phyloP scores from a whole-genome alignment of 257 asterid species.

The Henckelia pumila region DNA sequence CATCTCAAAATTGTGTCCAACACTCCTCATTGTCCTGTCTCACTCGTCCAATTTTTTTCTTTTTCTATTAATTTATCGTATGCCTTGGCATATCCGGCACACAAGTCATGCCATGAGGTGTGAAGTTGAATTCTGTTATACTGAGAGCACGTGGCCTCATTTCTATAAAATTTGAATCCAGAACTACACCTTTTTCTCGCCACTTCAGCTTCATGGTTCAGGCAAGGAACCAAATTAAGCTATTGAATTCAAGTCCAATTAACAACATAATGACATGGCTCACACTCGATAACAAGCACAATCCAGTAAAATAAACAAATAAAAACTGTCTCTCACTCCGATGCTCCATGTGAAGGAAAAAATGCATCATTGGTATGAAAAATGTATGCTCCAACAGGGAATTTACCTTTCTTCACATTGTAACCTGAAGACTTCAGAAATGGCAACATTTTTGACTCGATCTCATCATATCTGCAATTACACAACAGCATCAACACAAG shows the following conservation, averaged over 20 bases:
- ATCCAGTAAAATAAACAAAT: too few relatives aligned
- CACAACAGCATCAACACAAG: constrained; percentile 20
- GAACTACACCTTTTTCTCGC: background rate
- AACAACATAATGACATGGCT: background rate
- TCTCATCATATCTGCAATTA: constrained; percentile 80
- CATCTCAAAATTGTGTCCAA: background rate
- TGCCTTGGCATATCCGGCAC: background rate
- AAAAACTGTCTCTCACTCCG: background rate
- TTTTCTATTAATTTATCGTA: background rate
- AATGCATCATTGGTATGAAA: background rate
- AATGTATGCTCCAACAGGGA: background rate
- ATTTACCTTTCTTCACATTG: constrained; percentile 86
- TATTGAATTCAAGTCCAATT: background rate
- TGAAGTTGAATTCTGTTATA: background rate
- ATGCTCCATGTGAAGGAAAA: background rate
- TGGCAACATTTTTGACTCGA: constrained; percentile 69
- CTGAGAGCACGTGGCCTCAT: background rate
- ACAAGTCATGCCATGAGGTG: background rate
- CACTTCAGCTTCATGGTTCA: background rate
- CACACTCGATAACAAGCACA: background rate
- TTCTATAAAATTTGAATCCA: background rate
- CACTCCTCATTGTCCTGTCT: background rate
- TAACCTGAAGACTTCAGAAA: constrained; percentile 82
- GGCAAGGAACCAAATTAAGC: background rate
- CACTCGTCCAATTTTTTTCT: background rate